A percentile compares a stretch with the other conserved stretches of the same genome.
Conservation (phyloP, 345 rosid species). For the Lenwebbia sp. region DNA sequence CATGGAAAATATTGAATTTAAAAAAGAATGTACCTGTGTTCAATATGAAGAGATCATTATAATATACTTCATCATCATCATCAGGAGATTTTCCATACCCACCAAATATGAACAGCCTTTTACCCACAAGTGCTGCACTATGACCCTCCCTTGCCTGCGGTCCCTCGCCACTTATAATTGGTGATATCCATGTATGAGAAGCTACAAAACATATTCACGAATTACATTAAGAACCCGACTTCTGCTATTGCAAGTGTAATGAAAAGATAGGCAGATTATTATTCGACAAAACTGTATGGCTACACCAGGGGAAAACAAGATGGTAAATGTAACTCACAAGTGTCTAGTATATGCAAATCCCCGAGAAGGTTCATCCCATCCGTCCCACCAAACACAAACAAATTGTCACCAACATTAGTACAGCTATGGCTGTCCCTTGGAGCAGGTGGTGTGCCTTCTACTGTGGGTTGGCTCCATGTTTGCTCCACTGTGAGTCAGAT, state of each 20-base stretch:
- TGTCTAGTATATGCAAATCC: too few species aligned
- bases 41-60: conserved; percentile 71
- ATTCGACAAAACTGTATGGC: background rate
- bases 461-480: conserved; percentile 69
- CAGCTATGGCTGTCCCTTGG: conserved; percentile 95
- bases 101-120: conserved; percentile 78
- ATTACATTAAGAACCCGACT: background rate
- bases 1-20: background rate
- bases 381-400: conserved; percentile 90
- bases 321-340: conserved; percentile 34
- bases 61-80: conserved; percentile 58
- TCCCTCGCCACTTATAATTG: conserved; percentile 76
- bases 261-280: background rate
- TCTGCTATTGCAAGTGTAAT: background rate
- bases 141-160: conserved; percentile 94
- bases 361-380: conserved; percentile 71
- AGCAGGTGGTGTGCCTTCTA: conserved; percentile 57
- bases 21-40: conserved; percentile 49
- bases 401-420: too few species aligned
- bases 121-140: conserved; percentile 78
- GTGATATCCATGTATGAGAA: conserved; percentile 78
- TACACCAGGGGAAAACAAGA: background rate
- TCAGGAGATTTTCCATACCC: conserved; percentile 73
- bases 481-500: conserved; percentile 40
- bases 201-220: conserved; percentile 24